A percentile compares a stretch with the other conserved stretches of the same genome.
Conservation (phyloP, 192 early-diverging fungal species). For the Spizellomyces punctatus region DNA sequence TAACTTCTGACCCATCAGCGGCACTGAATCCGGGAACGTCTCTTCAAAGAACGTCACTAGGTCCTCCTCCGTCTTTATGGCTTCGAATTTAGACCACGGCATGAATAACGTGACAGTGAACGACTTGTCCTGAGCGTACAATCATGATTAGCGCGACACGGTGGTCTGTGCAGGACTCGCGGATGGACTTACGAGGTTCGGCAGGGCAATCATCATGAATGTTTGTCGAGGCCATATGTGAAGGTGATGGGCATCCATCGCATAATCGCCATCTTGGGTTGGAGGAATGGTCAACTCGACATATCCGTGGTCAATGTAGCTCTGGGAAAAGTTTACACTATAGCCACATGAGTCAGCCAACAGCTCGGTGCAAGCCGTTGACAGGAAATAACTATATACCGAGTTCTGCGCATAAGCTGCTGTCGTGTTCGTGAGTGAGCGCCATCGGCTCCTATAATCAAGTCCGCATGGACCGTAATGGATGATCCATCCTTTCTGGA, state of each 20-base stretch:
- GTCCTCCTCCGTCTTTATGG: conserved; percentile 64
- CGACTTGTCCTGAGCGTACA: conserved; percentile 69
- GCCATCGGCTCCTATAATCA: conserved; percentile 90
- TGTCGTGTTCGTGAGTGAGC: conserved; percentile 79
- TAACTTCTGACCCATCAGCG: conserved; percentile 72
- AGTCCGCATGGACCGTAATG: conserved; percentile 60
- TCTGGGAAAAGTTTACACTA: conserved; percentile 82
- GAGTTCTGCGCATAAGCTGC: conserved; percentile 76
- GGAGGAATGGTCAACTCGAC: conserved; percentile 90
- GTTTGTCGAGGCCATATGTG: conserved; percentile 97
- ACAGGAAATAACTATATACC: conserved; percentile 41
- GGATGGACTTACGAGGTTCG: conserved; percentile 72
- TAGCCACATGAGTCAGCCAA: not conserved
- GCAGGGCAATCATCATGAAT: conserved; percentile 98
- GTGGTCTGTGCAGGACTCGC: not conserved
- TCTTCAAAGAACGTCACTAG: conserved; percentile 70
- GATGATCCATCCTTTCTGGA: conserved; percentile 44
- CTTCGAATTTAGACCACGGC: conserved; percentile 83
- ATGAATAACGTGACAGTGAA: conserved; percentile 98
- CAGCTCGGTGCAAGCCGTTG: not conserved
- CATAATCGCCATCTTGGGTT: conserved; percentile 64
- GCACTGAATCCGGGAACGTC: conserved; percentile 77
- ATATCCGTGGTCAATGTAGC: conserved; percentile 90
- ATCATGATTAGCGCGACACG: not conserved
- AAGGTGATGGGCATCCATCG: conserved; percentile 86